Evolutionary conservation across 495 filamentous ascomycete genomes (phyloP), one percentile per base, ranked within the genome.

Genomic region (Jackrogersella multiformis): DNA sequence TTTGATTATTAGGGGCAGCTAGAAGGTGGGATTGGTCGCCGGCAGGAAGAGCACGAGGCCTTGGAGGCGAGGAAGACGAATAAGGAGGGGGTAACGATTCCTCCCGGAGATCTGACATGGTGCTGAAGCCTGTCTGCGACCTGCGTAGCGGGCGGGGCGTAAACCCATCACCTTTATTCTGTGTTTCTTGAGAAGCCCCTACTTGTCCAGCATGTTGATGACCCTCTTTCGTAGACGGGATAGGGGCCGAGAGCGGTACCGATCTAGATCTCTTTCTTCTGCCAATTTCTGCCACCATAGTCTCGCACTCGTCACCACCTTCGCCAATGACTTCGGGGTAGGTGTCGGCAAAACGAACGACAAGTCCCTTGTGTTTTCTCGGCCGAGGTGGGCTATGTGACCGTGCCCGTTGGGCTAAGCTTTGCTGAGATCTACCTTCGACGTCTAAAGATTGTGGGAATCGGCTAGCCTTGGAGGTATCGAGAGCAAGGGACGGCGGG

Each of bases 301-400:
- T 76, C 35, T 90, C 88, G 39, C 89, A 87, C 64, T 96, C 92
- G 76, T 96, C 93, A 12, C 93, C 93, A 20, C 93, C 93, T 70
- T 91, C 87, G 21, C 93, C 93, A 75, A 97, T 96, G 49, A 96
- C 72, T 34, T 91, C 90, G 13, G 92, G 91, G 59, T 79, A 78
- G 18, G 76, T 81, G 49, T 89, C 81, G 6, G 78, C 84, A 71
- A 96, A 97, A 41, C 81, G 84, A n/a, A 96, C 92, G 15, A 75
- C 76, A 61, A 94, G 77, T 2, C 87, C 87, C 71, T 91, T 91
- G 21, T 73, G 57, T 54, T 73, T 77, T 45, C 64, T 76, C 15
- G 68, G 69, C 21, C 73, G 69, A 24, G 68, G 66, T 12, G 77
- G 72, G 51, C 75, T 79, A 68, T 70, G 71, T 9, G 76, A 75